Evolutionary conservation across 2,329 filamentous ascomycete genomes (phyloP).

Genomic region (Talaromyces sp.): DNA sequence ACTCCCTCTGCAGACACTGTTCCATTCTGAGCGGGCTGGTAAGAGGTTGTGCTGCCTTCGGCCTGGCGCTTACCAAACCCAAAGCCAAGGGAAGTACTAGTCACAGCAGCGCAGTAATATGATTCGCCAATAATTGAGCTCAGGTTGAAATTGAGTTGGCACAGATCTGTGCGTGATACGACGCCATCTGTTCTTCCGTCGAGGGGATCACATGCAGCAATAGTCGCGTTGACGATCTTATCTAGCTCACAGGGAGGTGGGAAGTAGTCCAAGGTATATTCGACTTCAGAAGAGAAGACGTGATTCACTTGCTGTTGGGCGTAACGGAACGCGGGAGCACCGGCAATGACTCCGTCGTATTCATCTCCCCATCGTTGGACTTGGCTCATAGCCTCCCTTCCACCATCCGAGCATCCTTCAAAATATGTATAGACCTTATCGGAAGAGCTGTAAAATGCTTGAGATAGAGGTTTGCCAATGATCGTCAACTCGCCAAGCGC

Average conservation of each 20-base stretch:
- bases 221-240: neutral
- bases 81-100: slow-evolving; percentile 13
- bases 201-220: neutral
- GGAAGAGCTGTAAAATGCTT: neutral
- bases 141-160: slow-evolving; percentile 44
- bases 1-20: neutral
- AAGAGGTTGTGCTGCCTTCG: neutral
- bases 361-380: slow-evolving; percentile 49
- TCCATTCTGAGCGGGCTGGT: neutral
- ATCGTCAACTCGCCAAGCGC: slow-evolving; percentile 11
- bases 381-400: slow-evolving; percentile 32
- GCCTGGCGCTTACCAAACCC: slow-evolving; percentile 4
- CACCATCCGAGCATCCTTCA: slow-evolving; percentile 52
- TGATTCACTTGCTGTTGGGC: slow-evolving; percentile 10
- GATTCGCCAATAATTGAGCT: slow-evolving; percentile 43
- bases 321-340: slow-evolving; percentile 10
- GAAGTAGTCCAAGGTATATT: neutral
- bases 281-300: slow-evolving; percentile 5
- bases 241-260: neutral
- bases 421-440: slow-evolving; percentile 42
- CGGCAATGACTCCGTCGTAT: slow-evolving; percentile 22
- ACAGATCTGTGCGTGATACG: slow-evolving; percentile 31
- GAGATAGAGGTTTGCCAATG: neutral
- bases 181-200: neutral
- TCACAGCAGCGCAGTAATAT: slow-evolving; percentile 40